Conservation (phyloP, 2,329 filamentous ascomycete genomes). For the Camptophora hylomeconis region DNA sequence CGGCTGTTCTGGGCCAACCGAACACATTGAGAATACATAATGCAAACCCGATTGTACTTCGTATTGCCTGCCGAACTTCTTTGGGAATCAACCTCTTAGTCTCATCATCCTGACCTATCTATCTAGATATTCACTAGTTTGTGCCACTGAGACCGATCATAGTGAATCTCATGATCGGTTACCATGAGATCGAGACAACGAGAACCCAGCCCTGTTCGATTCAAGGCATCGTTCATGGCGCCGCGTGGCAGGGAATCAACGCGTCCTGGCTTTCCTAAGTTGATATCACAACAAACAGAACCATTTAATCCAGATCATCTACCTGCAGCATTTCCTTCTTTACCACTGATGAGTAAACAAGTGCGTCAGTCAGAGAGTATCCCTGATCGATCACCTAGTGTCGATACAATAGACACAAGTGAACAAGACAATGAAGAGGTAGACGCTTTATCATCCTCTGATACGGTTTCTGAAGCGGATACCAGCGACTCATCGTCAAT, state of each 20-base stretch:
- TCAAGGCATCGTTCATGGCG: conserved; percentile 17
- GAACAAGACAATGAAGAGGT: too few relatives aligned
- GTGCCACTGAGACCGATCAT: conserved; percentile 12
- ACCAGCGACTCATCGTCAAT: too few relatives aligned
- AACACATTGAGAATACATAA: too few relatives aligned
- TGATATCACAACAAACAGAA: conserved; percentile 6
- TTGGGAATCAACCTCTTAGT: too few relatives aligned
- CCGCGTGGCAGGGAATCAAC: too few relatives aligned
- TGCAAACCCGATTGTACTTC: too few relatives aligned
- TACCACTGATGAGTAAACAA: conserved; percentile 10
- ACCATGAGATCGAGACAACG: conserved; percentile 23
- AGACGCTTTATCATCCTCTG: too few relatives aligned
- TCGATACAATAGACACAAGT: too few relatives aligned
- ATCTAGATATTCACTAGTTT: background rate
- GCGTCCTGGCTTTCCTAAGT: conserved; percentile 16
- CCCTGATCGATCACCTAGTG: background rate
- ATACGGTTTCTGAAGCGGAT: too few relatives aligned
- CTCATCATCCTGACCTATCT: too few relatives aligned
- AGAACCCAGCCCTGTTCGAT: conserved; percentile 21
- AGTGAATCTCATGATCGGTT: conserved; percentile 1
- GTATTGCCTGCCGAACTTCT: too few relatives aligned
- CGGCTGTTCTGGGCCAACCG: too few relatives aligned
- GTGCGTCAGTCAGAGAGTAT: background rate
- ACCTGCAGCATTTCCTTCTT: conserved; percentile 30
- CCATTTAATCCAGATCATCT: conserved; percentile 26